Evolutionary conservation across 2,329 filamentous ascomycete genomes (phyloP).

Genomic region (Fusarium sp.): DNA sequence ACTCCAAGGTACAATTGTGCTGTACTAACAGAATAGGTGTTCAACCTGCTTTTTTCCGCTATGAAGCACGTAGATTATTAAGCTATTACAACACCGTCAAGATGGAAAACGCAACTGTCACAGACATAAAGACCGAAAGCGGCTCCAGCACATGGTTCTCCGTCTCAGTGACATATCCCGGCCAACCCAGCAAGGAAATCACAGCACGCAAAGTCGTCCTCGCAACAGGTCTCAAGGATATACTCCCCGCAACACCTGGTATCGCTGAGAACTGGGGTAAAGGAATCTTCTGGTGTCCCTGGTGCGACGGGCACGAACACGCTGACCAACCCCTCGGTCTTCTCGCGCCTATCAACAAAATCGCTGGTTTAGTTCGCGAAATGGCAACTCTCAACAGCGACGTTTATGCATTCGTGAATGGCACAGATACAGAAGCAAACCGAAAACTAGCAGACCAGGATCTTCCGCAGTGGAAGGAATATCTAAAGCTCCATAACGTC

Average conservation of each 20-base stretch:
- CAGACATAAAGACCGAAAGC: conserved; percentile 50
- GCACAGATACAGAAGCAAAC: conserved; percentile 61
- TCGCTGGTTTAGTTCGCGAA: conserved; percentile 60
- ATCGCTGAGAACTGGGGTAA: conserved; percentile 66
- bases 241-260: conserved; percentile 66
- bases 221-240: conserved; percentile 66
- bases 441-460: conserved; percentile 53
- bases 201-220: conserved; percentile 66
- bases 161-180: conserved; percentile 47
- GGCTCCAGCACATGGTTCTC: conserved; percentile 59
- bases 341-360: conserved; percentile 57
- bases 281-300: conserved; percentile 72
- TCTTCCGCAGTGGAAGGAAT: conserved; percentile 60
- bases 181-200: conserved; percentile 46
- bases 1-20: rapidly evolving
- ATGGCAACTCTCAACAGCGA: conserved; percentile 66
- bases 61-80: conserved; percentile 64
- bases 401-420: conserved; percentile 69
- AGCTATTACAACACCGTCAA: conserved; percentile 60
- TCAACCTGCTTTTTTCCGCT: conserved; percentile 65
- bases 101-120: conserved; percentile 65
- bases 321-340: conserved; percentile 68
- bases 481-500: conserved; percentile 62
- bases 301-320: conserved; percentile 73
- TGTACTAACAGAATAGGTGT: conserved; percentile 55